These are phyloP conservation scores for Rutstroemia sp. DNA, from an alignment of 2,329 filamentous ascomycete species.

Conservation along the genomic window DNA sequence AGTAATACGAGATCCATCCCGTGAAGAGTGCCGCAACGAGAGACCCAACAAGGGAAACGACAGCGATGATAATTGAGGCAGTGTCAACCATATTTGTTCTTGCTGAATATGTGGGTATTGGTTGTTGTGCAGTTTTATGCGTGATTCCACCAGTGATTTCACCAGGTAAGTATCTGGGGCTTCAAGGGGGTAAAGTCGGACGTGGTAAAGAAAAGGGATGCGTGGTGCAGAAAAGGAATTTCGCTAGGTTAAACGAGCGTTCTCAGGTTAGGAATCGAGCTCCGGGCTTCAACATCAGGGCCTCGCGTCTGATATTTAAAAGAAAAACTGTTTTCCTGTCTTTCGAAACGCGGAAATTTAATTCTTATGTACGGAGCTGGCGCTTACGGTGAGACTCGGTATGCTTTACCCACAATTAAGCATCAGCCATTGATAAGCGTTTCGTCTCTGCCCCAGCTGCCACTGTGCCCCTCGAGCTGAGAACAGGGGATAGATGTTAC, in stretches of 20 bases:
- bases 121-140: background rate
- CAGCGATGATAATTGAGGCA: constrained; percentile 22
- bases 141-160: background rate
- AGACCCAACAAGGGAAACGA: constrained; percentile 23
- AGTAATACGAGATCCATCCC: constrained; percentile 24
- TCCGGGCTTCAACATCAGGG: too few species aligned
- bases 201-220: background rate
- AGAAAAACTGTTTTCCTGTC: too few species aligned
- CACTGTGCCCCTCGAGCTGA: too few species aligned
- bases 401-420: too few species aligned
- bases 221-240: background rate
- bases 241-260: background rate
- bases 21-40: constrained; percentile 22
- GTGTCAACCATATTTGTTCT: constrained; percentile 16
- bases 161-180: background rate
- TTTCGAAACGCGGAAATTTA: background rate
- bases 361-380: background rate
- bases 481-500: too few species aligned
- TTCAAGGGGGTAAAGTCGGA: background rate
- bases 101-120: background rate
- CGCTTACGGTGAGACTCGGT: background rate
- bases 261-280: background rate
- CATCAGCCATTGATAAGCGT: too few species aligned
- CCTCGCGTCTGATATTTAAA: background rate
- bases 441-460: too few species aligned